Conservation (phyloP, 192 early-diverging fungal species). For the Backusella mclennaniae region DNA sequence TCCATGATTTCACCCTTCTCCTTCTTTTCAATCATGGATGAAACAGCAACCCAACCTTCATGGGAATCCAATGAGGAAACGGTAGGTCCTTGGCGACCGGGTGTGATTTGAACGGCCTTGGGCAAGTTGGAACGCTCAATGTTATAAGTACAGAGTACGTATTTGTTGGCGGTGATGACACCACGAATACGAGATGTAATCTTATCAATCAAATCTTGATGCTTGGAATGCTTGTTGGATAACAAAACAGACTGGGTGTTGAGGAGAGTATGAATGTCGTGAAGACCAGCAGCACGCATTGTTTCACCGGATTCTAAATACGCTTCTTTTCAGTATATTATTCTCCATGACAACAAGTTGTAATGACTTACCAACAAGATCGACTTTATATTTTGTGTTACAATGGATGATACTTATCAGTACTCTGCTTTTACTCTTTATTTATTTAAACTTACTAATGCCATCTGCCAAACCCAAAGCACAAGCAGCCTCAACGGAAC, state of each 20-base stretch:
- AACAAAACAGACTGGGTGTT: constrained; percentile 89
- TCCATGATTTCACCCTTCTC: constrained; percentile 89
- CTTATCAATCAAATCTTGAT: constrained; percentile 75
- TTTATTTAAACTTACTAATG: constrained; percentile 66
- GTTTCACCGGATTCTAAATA: constrained; percentile 91
- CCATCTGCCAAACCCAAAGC: constrained; percentile 95
- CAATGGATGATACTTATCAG: neutral
- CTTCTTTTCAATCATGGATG: constrained; percentile 84
- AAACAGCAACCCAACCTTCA: constrained; percentile 88
- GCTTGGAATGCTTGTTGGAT: constrained; percentile 72
- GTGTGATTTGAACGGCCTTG: constrained; percentile 73
- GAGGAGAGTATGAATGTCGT: constrained; percentile 82
- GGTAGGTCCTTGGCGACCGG: constrained; percentile 92
- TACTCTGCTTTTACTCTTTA: neutral
- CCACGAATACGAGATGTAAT: constrained; percentile 87
- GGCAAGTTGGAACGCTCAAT: constrained; percentile 64
- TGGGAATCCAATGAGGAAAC: constrained; percentile 74
- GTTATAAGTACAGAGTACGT: constrained; percentile 92
- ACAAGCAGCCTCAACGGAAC: constrained; percentile 95
- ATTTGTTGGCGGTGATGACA: constrained; percentile 84
- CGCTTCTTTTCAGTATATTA: neutral
- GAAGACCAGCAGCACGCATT: constrained; percentile 98
- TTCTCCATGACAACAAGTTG: neutral
- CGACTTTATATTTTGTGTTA: constrained; percentile 29
- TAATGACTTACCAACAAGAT: constrained; percentile 42